phyloP scores from a whole-genome alignment of 2,329 filamentous ascomycete species.

The Whalleya microplaca region DNA sequence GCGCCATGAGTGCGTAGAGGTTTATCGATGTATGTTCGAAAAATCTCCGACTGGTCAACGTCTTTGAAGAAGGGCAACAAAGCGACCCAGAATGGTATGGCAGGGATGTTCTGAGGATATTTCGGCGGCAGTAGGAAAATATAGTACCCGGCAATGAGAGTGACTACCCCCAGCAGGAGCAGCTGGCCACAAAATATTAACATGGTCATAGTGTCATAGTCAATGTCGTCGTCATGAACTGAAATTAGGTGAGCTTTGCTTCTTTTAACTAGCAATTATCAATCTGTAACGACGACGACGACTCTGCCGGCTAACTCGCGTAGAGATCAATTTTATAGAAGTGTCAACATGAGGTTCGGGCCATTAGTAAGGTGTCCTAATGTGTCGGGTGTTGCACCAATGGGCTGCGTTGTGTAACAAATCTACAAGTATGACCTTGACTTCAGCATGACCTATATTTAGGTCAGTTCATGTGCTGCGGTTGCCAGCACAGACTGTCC shows the following conservation, averaged over 20 bases:
- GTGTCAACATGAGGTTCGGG: no score
- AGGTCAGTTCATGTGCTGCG: no score
- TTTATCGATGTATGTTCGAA: constrained; percentile 42
- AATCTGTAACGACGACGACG: no score
- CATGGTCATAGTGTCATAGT: neutral
- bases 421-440: no score
- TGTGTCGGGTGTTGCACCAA: no score
- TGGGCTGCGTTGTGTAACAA: no score
- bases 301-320: no score
- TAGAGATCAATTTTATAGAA: no score
- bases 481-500: no score
- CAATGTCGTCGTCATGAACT: neutral
- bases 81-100: constrained; percentile 48
- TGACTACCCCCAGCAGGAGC: neutral
- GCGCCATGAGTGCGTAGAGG: constrained; percentile 46
- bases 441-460: no score
- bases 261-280: no score
- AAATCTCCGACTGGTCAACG: constrained; percentile 47
- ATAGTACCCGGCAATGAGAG: neutral
- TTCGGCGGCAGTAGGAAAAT: constrained; percentile 29
- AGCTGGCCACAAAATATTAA: neutral
- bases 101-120: constrained; percentile 43
- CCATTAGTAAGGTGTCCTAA: no score
- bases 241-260: neutral
- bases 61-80: constrained; percentile 47